Evolutionary conservation across 164 flowering plant species (phyloP).

Genomic region (Chimonanthus praecox): DNA sequence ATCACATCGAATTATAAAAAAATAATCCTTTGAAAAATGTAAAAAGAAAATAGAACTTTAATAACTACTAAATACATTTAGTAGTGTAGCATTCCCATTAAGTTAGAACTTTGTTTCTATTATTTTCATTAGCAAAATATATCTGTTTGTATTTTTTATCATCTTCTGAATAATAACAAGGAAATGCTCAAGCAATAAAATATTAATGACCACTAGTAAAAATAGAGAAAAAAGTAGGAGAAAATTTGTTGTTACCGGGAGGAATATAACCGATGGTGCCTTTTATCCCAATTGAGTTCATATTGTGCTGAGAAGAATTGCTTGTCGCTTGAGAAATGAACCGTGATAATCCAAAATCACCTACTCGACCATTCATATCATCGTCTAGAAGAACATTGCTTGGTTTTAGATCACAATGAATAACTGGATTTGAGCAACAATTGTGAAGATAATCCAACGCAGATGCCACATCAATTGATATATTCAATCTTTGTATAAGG

Average conservation of each 20-base stretch:
- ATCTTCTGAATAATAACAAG: too few relatives aligned
- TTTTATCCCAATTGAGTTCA: not conserved
- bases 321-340: not conserved
- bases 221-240: not conserved
- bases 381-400: constrained; percentile 3
- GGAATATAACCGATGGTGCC: not conserved
- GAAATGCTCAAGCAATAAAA: too few relatives aligned
- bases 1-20: too few relatives aligned
- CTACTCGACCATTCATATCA: not conserved
- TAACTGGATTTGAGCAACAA: not conserved
- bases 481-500: not conserved
- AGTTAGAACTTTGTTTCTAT: too few relatives aligned
- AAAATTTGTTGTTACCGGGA: not conserved
- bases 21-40: too few relatives aligned
- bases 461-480: constrained; percentile 8
- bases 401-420: constrained; percentile 10
- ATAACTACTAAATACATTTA: too few relatives aligned
- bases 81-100: too few relatives aligned
- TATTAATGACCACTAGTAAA: too few relatives aligned
- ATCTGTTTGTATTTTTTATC: too few relatives aligned
- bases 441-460: constrained; percentile 11
- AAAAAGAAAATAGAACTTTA: too few relatives aligned
- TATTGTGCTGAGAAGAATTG: not conserved
- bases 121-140: too few relatives aligned
- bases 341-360: not conserved